phyloP scores from a whole-genome alignment of 257 asterid genomes.

The Salvia miltiorrhiza region DNA sequence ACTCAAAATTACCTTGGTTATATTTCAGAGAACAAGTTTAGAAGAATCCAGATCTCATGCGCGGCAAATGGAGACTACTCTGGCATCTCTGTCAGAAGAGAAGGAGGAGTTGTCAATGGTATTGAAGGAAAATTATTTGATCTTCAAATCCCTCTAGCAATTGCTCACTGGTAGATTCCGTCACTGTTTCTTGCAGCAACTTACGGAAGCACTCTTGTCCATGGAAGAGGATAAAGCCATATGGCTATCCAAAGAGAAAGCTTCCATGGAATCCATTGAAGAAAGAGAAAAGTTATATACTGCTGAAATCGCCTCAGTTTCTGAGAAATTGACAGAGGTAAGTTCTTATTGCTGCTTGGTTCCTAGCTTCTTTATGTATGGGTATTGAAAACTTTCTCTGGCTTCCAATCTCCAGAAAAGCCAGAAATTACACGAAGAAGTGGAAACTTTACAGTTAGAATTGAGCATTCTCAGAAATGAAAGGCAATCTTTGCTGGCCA shows the following conservation, averaged over 20 bases:
- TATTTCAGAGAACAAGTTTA: constrained; percentile 51
- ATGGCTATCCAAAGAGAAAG: constrained; percentile 88
- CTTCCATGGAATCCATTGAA: constrained; percentile 66
- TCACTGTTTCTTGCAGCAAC: constrained; percentile 59
- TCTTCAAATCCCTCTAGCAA: not conserved
- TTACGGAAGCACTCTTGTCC: constrained; percentile 82
- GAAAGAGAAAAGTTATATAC: constrained; percentile 44
- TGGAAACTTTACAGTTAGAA: constrained; percentile 48
- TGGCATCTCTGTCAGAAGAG: constrained; percentile 53
- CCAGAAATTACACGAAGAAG: constrained; percentile 30
- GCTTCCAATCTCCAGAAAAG: constrained; percentile 30
- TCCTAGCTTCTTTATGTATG: constrained; percentile 11
- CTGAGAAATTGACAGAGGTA: constrained; percentile 54
- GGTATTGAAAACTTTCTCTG: constrained; percentile 24
- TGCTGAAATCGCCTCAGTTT: constrained; percentile 49
- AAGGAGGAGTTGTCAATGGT: constrained; percentile 87
- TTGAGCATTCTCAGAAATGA: constrained; percentile 44
- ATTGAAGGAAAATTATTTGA: constrained; percentile 13
- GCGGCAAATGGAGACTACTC: constrained; percentile 42
- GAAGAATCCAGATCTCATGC: constrained; percentile 50
- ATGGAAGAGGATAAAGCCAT: constrained; percentile 94
- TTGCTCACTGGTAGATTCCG: constrained; percentile 13
- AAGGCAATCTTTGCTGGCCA: constrained; percentile 37
- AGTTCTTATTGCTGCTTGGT: constrained; percentile 10
- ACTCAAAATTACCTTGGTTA: constrained; percentile 22